Percentiles rank a stretch among this genome's conserved stretches.
phyloP scores from a whole-genome alignment of 164 flowering plant species.

The Stephania japonica region DNA sequence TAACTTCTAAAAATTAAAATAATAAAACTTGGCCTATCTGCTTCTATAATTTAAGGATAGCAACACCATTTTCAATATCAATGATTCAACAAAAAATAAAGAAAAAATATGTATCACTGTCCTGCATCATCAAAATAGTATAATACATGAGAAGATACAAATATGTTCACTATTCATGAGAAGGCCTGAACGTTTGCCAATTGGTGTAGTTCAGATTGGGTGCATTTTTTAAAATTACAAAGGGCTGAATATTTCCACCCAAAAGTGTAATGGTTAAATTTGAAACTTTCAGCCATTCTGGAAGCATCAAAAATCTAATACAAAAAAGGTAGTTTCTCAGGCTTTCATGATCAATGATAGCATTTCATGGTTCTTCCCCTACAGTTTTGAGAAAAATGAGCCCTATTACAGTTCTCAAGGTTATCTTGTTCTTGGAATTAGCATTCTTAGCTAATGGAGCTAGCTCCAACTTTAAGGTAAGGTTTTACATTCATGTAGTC shows the following conservation, averaged over 20 bases:
- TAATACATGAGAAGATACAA: too few relatives aligned
- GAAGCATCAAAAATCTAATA: not conserved
- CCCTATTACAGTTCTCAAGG: not conserved
- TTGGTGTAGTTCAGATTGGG: too few relatives aligned
- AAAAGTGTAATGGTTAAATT: not conserved
- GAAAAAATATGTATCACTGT: too few relatives aligned
- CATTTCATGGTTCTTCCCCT: not conserved
- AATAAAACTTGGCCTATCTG: too few relatives aligned
- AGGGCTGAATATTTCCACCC: not conserved
- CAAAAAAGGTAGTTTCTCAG: not conserved
- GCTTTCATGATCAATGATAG: not conserved
- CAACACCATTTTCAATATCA: too few relatives aligned
- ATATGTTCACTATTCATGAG: too few relatives aligned
- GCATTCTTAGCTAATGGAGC: not conserved
- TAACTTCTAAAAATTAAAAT: too few relatives aligned
- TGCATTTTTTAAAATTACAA: not conserved
- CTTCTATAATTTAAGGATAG: too few relatives aligned
- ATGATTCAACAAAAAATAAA: too few relatives aligned
- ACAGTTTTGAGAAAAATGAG: slow-evolving; percentile 2
- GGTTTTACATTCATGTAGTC: not conserved
- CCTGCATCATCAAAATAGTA: too few relatives aligned
- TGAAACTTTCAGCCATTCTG: not conserved
- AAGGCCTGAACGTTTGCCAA: too few relatives aligned
- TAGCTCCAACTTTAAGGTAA: slow-evolving; percentile 8
- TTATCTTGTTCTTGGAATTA: slow-evolving; percentile 7